Percentiles rank a stretch among this genome's conserved stretches.
These are phyloP conservation scores for Aspergillus viridinutans DNA, from an alignment of 2,329 filamentous ascomycete genomes.

Conservation along the genomic window DNA sequence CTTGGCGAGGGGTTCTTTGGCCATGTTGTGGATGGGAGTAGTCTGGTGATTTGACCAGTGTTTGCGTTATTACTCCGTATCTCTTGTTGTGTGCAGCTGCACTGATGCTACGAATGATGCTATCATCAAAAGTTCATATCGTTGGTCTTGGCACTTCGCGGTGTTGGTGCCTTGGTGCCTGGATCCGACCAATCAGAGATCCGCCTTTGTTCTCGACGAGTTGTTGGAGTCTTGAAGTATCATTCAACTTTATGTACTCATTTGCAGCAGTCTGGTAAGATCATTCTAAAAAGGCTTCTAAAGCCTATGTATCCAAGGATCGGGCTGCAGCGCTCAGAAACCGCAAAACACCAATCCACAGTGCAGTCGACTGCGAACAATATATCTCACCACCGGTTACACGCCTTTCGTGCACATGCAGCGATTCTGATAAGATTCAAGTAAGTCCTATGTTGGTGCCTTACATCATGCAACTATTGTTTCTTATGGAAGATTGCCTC, in stretches of 20 bases:
- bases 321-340: background rate
- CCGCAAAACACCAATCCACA: no score
- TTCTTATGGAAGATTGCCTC: no score
- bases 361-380: no score
- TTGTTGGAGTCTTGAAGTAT: background rate
- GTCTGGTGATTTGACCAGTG: background rate
- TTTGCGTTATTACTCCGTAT: background rate
- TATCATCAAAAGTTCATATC: background rate
- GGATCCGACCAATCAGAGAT: background rate
- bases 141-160: background rate
- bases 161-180: background rate
- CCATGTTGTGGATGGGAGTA: constrained; percentile 8
- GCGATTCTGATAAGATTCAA: background rate
- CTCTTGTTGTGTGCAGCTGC: background rate
- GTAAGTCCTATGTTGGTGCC: background rate
- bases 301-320: no score
- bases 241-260: background rate
- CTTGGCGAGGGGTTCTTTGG: constrained; percentile 19
- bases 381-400: background rate
- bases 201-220: background rate
- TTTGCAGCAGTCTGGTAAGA: background rate
- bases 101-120: background rate
- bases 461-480: no score
- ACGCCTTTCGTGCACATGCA: no score
- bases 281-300: background rate